Base-by-base conservation (phyloP, 495 filamentous ascomycete genomes). In the Diplogelasinospora grovesii region DNA sequence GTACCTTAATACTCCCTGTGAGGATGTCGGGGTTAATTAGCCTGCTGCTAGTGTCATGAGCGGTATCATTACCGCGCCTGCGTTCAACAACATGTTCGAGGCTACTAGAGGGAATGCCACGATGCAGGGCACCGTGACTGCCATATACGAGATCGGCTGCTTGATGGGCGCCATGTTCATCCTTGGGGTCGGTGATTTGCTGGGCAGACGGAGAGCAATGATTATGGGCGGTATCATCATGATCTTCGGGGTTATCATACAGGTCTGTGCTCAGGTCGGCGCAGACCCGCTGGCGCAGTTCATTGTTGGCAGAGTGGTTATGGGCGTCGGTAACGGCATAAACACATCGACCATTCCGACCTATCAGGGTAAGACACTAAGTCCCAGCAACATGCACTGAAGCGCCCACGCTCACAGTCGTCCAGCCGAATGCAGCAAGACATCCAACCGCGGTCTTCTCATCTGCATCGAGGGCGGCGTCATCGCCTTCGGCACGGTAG, bases 391-490 rank as follows among this genome's bases (percentile, higher is more conserved):
- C 29, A 18, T 9, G 22, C 26, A 30, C 22, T 11, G 15, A 15
- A 4, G 29, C 20, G 18, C n/a, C 32, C 6, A 26, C n/a, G 2
- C 45, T 44, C 34, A 49, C 36, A 3, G 8, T 8, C 16, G 8
- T 26, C 14, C 7, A 63, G 61, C 61, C 25, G 81, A 85, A 56
- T 84, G 82, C 60, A 81, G 78, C 19, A 78, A 79, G 44, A 79
- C 84, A 0, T 78, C 73, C 50, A 89, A 89, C 58, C 76, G 86
- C 49, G 86, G 86, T 41, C 76, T 88, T 4, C 63, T 89, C 34
- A 88, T 93, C 55, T 89, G 85, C 64, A 87, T 90, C 39, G 83
- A 89, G 53, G 86, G 86, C 48, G 80, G 77, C 49, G 70, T 79
- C 44, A 87, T 89, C 45, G 85, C 85, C 28, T 85, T 89, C 39